Conservation (phyloP, 208 protist genomes). For the Acanthamoeba quina region DNA sequence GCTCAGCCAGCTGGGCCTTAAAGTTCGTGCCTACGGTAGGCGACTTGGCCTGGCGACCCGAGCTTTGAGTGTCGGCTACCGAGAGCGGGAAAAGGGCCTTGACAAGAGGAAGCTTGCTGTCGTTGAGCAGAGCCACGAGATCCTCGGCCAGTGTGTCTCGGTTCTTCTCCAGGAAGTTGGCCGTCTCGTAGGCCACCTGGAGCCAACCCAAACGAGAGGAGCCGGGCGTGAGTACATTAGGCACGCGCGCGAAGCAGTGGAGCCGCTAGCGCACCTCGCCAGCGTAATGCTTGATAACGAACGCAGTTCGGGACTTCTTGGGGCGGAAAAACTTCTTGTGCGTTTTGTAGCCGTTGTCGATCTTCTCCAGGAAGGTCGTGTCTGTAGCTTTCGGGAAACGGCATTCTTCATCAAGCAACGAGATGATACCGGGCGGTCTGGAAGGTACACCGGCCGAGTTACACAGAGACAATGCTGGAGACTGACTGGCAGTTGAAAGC, state of each 20-base stretch:
- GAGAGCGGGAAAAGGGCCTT: neutral
- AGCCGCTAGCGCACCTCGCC: constrained; percentile 75
- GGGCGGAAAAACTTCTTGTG: constrained; percentile 67
- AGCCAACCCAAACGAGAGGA: too few species aligned
- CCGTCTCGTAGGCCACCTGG: constrained; percentile 86
- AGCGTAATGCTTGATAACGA: constrained; percentile 90
- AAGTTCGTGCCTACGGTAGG: constrained; percentile 47
- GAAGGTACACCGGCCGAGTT: neutral
- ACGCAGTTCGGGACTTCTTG: constrained; percentile 74
- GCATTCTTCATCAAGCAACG: constrained; percentile 87
- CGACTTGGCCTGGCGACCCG: neutral
- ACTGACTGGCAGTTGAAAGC: neutral
- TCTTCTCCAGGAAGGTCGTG: constrained; percentile 81
- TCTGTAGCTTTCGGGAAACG: constrained; percentile 86
- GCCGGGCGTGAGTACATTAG: constrained; percentile 10
- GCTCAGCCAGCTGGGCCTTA: constrained; percentile 81
- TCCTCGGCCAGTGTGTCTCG: constrained; percentile 87
- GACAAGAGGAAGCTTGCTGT: neutral
- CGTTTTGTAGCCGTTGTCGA: constrained; percentile 79
- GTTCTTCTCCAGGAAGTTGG: constrained; percentile 89
- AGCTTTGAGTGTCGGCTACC: neutral
- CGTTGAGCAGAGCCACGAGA: neutral
- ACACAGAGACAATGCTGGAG: constrained; percentile 9
- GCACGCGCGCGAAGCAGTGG: constrained; percentile 28
- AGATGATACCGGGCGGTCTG: constrained; percentile 84